These are phyloP conservation scores for Geosmithia flava DNA, from an alignment of 2,329 filamentous ascomycete species.

Conservation along the genomic window DNA sequence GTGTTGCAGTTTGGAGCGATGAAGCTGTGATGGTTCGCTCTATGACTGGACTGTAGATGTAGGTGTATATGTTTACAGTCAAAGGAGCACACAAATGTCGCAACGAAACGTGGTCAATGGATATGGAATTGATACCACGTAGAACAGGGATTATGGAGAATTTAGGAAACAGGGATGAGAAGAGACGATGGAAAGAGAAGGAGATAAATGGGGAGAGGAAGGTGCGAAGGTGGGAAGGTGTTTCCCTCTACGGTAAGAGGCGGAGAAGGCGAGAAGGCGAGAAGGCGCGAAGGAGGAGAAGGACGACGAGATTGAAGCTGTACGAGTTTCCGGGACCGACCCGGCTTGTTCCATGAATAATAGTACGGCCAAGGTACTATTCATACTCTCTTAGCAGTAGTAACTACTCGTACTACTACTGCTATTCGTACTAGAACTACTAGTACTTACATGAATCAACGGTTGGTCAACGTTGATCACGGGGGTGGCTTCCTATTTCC, in stretches of 20 bases:
- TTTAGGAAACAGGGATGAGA: not conserved
- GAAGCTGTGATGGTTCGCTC: not conserved
- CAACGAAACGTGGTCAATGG: not conserved
- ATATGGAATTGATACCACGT: no score
- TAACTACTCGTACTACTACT: no score
- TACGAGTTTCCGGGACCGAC: not conserved
- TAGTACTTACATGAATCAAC: no score
- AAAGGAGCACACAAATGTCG: not conserved
- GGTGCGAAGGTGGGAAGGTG: not conserved
- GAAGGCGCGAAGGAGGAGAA: not conserved
- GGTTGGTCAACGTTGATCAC: not conserved
- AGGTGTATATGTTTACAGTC: not conserved
- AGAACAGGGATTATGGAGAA: not conserved
- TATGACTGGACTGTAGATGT: no score
- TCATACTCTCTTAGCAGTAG: no score
- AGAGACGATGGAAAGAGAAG: not conserved
- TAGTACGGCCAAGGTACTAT: no score
- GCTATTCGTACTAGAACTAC: no score
- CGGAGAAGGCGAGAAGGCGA: no score
- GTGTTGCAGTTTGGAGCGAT: not conserved
- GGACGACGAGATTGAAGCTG: not conserved
- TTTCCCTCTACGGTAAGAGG: not conserved
- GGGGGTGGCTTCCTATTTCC: not conserved
- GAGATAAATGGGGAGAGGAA: not conserved
- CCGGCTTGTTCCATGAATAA: not conserved